Evolutionary conservation across 345 rosid species (phyloP).

Genomic region (Salix purpurea): DNA sequence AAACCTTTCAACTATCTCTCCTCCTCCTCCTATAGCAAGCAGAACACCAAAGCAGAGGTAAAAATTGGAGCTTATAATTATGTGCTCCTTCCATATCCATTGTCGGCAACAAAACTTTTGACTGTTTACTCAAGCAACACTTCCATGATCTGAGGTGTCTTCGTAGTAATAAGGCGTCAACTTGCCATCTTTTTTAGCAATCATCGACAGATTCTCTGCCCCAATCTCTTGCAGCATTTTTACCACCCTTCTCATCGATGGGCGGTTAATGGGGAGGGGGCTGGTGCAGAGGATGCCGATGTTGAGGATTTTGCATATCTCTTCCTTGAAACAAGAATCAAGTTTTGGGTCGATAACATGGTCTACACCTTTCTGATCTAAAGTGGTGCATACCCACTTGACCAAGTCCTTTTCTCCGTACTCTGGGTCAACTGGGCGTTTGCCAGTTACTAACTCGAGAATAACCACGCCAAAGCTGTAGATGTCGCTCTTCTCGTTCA

Average conservation of each 20-base stretch:
- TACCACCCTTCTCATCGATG: conserved; percentile 92
- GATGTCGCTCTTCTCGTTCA: conserved; percentile 98
- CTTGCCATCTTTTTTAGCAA: conserved; percentile 63
- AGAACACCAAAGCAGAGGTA: conserved; percentile 13
- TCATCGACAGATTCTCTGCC: conserved; percentile 31
- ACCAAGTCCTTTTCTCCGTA: conserved; percentile 90
- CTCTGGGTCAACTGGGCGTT: conserved; percentile 73
- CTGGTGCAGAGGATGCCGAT: conserved; percentile 81
- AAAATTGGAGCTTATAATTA: conserved; percentile 11
- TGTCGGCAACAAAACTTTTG: neutral
- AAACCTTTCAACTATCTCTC: neutral
- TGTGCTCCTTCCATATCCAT: conserved; percentile 1
- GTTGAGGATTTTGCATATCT: conserved; percentile 78
- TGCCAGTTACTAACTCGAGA: conserved; percentile 85
- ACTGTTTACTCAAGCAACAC: conserved; percentile 49
- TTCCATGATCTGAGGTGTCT: conserved; percentile 74
- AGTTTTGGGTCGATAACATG: conserved; percentile 76
- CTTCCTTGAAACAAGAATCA: conserved; percentile 78
- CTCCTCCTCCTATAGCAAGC: conserved; percentile 13
- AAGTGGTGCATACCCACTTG: conserved; percentile 79
- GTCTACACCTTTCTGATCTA: conserved; percentile 77
- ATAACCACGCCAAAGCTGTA: conserved; percentile 97
- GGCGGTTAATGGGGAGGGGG: conserved; percentile 89
- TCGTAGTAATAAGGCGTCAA: conserved; percentile 84
- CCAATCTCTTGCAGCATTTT: conserved; percentile 80